Evolutionary conservation across 106 monocot species (phyloP).

Genomic region (Dendrobium nobile): DNA sequence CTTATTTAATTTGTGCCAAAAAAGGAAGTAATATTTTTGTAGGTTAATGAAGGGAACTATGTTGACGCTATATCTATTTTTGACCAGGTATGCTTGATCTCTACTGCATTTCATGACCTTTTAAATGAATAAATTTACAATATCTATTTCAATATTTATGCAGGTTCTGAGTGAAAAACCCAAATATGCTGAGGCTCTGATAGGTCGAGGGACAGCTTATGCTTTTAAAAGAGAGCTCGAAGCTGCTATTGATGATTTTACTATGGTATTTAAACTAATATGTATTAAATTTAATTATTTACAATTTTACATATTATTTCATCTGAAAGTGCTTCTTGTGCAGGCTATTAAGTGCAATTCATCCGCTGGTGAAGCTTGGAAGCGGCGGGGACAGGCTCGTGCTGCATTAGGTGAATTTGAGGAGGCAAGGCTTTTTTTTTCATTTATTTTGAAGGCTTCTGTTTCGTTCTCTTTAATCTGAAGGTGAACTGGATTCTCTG

Average conservation of each 20-base stretch:
- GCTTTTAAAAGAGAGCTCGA: constrained; percentile 91
- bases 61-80: constrained; percentile 79
- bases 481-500: too few relatives aligned
- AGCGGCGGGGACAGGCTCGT: constrained; percentile 86
- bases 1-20: neutral
- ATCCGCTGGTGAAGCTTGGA: constrained; percentile 88
- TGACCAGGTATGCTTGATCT: constrained; percentile 43
- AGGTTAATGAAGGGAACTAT: constrained; percentile 97
- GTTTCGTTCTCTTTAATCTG: neutral
- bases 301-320: neutral
- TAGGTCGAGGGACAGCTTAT: constrained; percentile 93
- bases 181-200: constrained; percentile 76
- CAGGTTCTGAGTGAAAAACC: constrained; percentile 84
- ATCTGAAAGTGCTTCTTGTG: neutral
- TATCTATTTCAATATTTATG: neutral
- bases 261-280: constrained; percentile 39
- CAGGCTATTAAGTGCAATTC: constrained; percentile 87
- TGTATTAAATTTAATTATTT: neutral
- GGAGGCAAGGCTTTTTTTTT: constrained; percentile 38
- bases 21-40: constrained; percentile 8
- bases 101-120: neutral
- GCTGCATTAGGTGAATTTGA: constrained; percentile 80
- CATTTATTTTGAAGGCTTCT: neutral
- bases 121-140: neutral
- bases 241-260: constrained; percentile 88